Evolutionary conservation across 176 grass and related monocot species (phyloP).

Genomic region (Oryza officinalis): DNA sequence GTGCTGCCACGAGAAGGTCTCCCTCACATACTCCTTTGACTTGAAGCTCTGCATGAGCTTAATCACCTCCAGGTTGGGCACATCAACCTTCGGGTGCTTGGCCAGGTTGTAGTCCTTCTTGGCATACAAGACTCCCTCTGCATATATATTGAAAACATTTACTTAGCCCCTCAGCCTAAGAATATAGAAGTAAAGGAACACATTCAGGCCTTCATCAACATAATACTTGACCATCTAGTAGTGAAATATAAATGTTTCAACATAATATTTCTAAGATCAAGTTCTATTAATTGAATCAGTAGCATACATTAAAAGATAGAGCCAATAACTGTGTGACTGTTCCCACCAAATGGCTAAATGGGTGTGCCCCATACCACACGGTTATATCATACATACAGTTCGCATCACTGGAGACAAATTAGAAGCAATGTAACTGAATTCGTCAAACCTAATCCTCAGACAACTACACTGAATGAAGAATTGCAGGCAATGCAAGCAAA

Average conservation of each 20-base stretch:
- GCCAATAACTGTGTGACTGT: background rate
- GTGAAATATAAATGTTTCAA: background rate
- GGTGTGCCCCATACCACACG: background rate
- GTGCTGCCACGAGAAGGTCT: constrained; percentile 88
- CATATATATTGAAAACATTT: background rate
- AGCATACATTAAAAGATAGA: background rate
- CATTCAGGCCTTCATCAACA: background rate
- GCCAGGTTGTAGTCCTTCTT: constrained; percentile 97
- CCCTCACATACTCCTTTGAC: constrained; percentile 89
- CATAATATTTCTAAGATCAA: background rate
- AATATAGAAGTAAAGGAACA: background rate
- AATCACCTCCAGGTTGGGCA: constrained; percentile 81
- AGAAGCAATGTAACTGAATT: background rate
- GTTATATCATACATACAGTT: background rate
- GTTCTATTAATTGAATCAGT: background rate
- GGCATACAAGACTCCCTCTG: constrained; percentile 88
- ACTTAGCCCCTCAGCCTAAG: background rate
- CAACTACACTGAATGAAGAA: background rate
- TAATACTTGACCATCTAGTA: background rate
- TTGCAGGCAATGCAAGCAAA: background rate
- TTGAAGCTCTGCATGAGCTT: constrained; percentile 99
- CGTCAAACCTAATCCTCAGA: background rate
- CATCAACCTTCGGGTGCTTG: constrained; percentile 83
- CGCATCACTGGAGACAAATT: background rate
- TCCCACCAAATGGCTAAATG: too few species aligned